A percentile compares a stretch with the other conserved stretches of the same genome.
Conservation (phyloP, 371 early-diverging fungal genomes). For the Syncephalastrum racemosum region DNA sequence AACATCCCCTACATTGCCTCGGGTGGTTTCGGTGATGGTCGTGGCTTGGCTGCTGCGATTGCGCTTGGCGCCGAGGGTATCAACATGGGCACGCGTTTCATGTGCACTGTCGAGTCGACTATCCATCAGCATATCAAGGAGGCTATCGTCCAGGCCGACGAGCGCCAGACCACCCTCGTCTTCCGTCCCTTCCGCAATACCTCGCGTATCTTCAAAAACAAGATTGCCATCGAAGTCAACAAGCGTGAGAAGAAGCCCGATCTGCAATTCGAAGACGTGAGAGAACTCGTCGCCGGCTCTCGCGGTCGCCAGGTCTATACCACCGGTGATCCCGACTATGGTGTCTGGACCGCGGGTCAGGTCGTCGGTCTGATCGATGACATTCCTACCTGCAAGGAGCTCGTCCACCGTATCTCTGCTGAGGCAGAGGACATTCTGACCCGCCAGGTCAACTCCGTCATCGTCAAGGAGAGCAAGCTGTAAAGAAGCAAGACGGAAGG, state of each 20-base stretch:
- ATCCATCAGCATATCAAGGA: conserved; percentile 76
- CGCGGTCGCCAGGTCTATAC: conserved; percentile 71
- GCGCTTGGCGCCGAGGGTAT: conserved; percentile 72
- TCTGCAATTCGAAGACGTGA: conserved; percentile 68
- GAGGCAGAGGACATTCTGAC: conserved; percentile 56
- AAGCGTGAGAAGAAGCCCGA: conserved; percentile 58
- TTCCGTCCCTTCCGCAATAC: conserved; percentile 83
- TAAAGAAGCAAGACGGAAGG: background rate
- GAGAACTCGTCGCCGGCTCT: conserved; percentile 67
- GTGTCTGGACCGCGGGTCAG: conserved; percentile 80
- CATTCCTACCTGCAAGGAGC: conserved; percentile 72
- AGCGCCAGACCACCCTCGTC: conserved; percentile 66
- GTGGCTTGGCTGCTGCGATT: conserved; percentile 71
- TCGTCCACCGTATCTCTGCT: conserved; percentile 55
- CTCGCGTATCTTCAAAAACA: conserved; percentile 76
- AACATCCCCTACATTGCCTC: conserved; percentile 74
- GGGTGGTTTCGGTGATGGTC: conserved; percentile 77
- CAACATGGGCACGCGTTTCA: conserved; percentile 85
- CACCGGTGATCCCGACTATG: conserved; percentile 70
- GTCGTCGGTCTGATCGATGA: conserved; percentile 76
- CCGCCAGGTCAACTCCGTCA: conserved; percentile 21
- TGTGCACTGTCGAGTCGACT: conserved; percentile 76
- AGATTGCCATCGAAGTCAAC: conserved; percentile 69
- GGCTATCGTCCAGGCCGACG: conserved; percentile 68
- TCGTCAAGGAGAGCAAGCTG: conserved; percentile 4